Evolutionary conservation across 2,329 filamentous ascomycete genomes (phyloP).

Genomic region (Ophiostoma quercus): DNA sequence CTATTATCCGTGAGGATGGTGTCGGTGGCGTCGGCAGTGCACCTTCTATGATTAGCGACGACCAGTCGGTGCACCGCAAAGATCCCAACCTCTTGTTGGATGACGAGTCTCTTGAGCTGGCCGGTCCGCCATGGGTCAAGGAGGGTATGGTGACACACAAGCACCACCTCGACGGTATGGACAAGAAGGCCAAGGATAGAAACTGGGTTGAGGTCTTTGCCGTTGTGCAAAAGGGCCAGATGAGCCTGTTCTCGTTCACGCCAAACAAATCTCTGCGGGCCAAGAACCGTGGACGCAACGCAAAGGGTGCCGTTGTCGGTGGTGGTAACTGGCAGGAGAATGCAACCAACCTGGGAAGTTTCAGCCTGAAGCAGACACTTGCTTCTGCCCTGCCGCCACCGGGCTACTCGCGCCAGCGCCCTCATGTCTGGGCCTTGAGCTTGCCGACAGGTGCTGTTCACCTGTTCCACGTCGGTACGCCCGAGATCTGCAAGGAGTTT

Average conservation of each 20-base stretch:
- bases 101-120: conserved; percentile 85
- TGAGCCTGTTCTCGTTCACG: conserved; percentile 91
- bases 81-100: conserved; percentile 59
- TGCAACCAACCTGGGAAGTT: conserved; percentile 80
- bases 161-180: conserved; percentile 84
- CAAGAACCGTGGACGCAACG: conserved; percentile 53
- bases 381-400: conserved; percentile 84
- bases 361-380: conserved; percentile 83
- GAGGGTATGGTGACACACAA: conserved; percentile 95
- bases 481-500: conserved; percentile 91
- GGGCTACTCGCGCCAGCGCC: conserved; percentile 84
- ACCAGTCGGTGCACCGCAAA: conserved; percentile 36
- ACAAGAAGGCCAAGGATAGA: conserved; percentile 88
- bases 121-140: conserved; percentile 96
- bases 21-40: conserved; percentile 38
- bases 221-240: conserved; percentile 88
- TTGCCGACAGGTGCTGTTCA: conserved; percentile 91
- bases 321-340: conserved; percentile 99
- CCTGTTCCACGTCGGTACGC: conserved; percentile 94
- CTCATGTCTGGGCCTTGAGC: conserved; percentile 90
- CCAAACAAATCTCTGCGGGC: conserved; percentile 69
- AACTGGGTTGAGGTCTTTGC: conserved; percentile 96
- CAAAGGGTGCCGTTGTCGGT: conserved; percentile 65
- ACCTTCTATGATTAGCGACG: conserved; percentile 41
- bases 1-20: conserved; percentile 85